These are phyloP conservation scores for Tirmania nivea DNA, from an alignment of 495 filamentous ascomycete species.

Conservation along the genomic window DNA sequence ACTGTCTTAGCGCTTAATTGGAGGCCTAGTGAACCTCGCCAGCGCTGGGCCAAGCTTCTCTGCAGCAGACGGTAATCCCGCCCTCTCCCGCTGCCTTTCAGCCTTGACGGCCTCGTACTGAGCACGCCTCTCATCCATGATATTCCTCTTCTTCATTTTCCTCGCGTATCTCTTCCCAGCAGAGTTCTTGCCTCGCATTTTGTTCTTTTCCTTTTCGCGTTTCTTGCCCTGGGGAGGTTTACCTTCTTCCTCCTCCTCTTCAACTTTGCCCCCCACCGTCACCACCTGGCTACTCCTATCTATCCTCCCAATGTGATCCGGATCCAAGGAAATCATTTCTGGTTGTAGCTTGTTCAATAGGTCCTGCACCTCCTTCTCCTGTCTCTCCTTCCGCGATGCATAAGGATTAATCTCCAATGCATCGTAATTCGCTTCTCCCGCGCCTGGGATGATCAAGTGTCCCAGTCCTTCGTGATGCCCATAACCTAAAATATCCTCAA, in stretches of 20 bases:
- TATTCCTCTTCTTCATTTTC: constrained; percentile 74
- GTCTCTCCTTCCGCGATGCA: constrained; percentile 78
- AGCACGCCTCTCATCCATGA: constrained; percentile 70
- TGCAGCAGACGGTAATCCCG: constrained; percentile 37
- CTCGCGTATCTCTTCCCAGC: constrained; percentile 64
- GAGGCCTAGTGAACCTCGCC: constrained; percentile 36
- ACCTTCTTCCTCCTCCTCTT: constrained; percentile 1
- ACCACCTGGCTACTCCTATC: constrained; percentile 51
- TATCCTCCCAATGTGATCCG: constrained; percentile 68
- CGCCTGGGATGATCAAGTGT: constrained; percentile 72
- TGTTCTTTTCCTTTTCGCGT: constrained; percentile 40
- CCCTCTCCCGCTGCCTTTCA: constrained; percentile 35
- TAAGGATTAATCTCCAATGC: constrained; percentile 89
- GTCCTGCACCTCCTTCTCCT: constrained; percentile 72
- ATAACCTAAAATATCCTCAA: constrained; percentile 76
- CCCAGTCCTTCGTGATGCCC: constrained; percentile 71
- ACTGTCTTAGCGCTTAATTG: constrained; percentile 7
- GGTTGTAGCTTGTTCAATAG: constrained; percentile 86
- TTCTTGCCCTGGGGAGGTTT: constrained; percentile 32
- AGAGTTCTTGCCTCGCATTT: constrained; percentile 79
- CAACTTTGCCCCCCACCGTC: constrained; percentile 36
- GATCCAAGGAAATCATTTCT: constrained; percentile 90
- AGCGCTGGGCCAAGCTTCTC: constrained; percentile 50
- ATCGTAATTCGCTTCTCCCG: constrained; percentile 93
- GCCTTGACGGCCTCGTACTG: constrained; percentile 46